Percentiles rank a stretch among this genome's conserved stretches.
phyloP scores from a whole-genome alignment of 2,329 filamentous ascomycete species.

The Pleomassaria siparia region DNA sequence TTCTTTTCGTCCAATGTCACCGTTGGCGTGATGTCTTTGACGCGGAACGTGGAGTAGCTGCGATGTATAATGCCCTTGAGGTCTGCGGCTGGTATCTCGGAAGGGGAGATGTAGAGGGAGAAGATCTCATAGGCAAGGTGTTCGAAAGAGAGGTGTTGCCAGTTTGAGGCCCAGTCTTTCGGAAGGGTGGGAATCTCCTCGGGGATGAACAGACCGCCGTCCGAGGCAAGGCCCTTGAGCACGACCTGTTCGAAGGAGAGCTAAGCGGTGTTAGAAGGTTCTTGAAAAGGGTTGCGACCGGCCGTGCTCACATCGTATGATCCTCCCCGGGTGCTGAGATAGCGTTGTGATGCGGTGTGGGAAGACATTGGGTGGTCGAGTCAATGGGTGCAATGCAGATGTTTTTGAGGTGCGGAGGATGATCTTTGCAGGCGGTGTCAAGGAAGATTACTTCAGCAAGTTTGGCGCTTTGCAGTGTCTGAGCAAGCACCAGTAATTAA shows the following conservation, averaged over 20 bases:
- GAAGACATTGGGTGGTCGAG: slow-evolving; percentile 40
- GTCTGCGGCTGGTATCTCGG: slow-evolving; percentile 79
- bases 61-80: slow-evolving; percentile 79
- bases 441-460: no score
- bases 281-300: neutral
- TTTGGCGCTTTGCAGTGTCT: neutral
- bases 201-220: slow-evolving; percentile 88
- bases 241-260: slow-evolving; percentile 91
- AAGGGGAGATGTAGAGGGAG: slow-evolving; percentile 79
- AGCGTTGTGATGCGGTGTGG: slow-evolving; percentile 59
- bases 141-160: slow-evolving; percentile 76
- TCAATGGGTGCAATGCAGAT: slow-evolving; percentile 2
- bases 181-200: slow-evolving; percentile 72
- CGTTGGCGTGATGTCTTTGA: slow-evolving; percentile 74
- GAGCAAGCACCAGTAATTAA: neutral
- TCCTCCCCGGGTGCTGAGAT: slow-evolving; percentile 64
- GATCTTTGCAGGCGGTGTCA: neutral
- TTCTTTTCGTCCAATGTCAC: slow-evolving; percentile 70
- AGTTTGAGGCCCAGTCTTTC: slow-evolving; percentile 65
- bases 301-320: slow-evolving; percentile 58
- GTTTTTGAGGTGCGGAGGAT: neutral
- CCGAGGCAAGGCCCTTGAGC: slow-evolving; percentile 81
- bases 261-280: slow-evolving; percentile 47
- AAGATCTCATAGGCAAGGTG: slow-evolving; percentile 84
- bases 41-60: slow-evolving; percentile 88